Evolutionary conservation across 306 rosid genomes (phyloP).

Genomic region (Glycyrrhiza uralensis): DNA sequence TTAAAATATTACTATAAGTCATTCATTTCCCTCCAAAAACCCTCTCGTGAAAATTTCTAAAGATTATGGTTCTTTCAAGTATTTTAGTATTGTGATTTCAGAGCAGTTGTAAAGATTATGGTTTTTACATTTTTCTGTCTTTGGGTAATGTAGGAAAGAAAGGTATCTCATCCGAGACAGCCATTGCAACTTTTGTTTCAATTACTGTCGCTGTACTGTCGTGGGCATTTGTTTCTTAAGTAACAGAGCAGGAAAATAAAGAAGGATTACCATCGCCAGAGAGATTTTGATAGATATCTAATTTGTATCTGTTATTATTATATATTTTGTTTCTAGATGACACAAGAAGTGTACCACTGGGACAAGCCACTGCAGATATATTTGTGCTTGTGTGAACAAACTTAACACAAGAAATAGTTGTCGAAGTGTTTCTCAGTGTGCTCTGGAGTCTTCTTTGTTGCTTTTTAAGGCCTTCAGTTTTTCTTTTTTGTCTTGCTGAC

Average conservation of each 20-base stretch:
- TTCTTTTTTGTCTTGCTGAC: too few species aligned
- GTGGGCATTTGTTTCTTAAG: conserved; percentile 15
- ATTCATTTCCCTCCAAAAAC: too few species aligned
- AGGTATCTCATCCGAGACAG: neutral
- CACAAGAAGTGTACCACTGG: neutral
- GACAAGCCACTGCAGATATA: neutral
- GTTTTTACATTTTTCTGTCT: neutral
- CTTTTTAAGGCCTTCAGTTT: too few species aligned
- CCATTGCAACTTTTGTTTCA: conserved; percentile 21
- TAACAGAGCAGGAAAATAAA: neutral
- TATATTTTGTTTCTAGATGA: neutral
- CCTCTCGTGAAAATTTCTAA: too few species aligned
- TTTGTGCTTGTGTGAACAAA: neutral
- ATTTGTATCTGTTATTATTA: neutral
- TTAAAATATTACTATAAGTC: too few species aligned
- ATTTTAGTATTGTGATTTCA: too few species aligned
- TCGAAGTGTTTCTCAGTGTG: neutral
- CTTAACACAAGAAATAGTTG: neutral
- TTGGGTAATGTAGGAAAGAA: neutral
- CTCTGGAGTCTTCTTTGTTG: neutral
- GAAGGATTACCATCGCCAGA: neutral
- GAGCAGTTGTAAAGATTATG: too few species aligned
- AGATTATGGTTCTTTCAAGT: neutral
- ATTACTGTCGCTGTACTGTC: neutral
- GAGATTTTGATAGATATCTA: neutral